Percentiles rank a stretch among this genome's conserved stretches.
phyloP scores from a whole-genome alignment of 495 filamentous ascomycete species.

The Jackrogersella minutella region DNA sequence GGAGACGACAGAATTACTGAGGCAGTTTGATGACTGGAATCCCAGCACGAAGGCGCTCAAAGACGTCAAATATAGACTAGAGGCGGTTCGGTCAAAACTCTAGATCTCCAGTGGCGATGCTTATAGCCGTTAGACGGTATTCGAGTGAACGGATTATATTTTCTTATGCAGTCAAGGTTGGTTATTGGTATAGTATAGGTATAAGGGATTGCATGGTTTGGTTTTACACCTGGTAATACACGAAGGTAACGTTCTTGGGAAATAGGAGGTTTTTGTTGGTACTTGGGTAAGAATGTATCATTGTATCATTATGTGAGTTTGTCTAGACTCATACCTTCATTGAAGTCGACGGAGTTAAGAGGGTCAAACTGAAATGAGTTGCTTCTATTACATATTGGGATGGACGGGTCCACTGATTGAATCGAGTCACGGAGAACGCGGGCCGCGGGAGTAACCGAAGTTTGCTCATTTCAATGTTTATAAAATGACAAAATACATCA shows the following conservation, averaged over 20 bases:
- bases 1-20: conserved; percentile 81
- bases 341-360: neutral
- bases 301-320: conserved; percentile 26
- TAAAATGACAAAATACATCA: too few species aligned
- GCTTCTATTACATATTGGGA: conserved; percentile 21
- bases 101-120: conserved; percentile 49
- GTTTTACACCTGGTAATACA: conserved; percentile 1
- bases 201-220: conserved; percentile 19
- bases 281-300: conserved; percentile 4
- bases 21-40: conserved; percentile 93
- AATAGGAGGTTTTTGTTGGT: too few species aligned
- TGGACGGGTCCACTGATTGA: conserved; percentile 16
- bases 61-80: conserved; percentile 94
- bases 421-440: conserved; percentile 13
- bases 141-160: conserved; percentile 4
- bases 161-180: neutral
- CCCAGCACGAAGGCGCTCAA: conserved; percentile 87
- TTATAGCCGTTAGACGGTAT: conserved; percentile 6
- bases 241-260: neutral
- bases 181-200: conserved; percentile 22
- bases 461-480: conserved; percentile 40
- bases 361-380: conserved; percentile 9
- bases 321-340: neutral
- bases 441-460: conserved; percentile 36
- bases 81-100: conserved; percentile 87